Evolutionary conservation across 2,329 filamentous ascomycete genomes (phyloP), one percentile per base, ranked within the genome.

Genomic region (Sclerotinia trifoliorum): DNA sequence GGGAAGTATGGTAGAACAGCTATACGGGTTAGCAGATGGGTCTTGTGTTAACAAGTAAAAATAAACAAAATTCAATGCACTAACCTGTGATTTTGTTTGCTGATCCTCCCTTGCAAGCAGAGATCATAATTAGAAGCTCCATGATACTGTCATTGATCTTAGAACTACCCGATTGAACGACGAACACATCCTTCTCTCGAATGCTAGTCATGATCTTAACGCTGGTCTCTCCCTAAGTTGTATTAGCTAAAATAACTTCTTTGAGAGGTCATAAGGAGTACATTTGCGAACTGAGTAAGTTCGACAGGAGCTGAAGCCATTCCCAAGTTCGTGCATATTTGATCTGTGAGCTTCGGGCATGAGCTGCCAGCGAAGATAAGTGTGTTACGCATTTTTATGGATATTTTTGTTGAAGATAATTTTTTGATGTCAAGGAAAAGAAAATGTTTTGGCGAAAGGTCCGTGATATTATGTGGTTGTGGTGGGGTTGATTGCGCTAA

Each of bases 81-180:
- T 74, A 84, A 97, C 94, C 94, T 75, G 94, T 98, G 78, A 98
- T 91, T 77, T 95, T 96, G 83, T 94, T 97, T 71, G 95, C 92
- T 66, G 95, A 98, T 73, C 94, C 95, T 77, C 95, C 94, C 81
- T 97, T 98, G 86, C 95, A 99, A 74, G 95, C 95, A 73, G 92
- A 95, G 76, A 98, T 97, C 92, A 99, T 96, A 80, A 99, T 98
- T 78, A 99, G 86, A 78, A 99, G 86, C 84, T 99, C 95, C 93
- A 99, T 97, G 78, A 99, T 93, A 77, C 93, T 96, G 82, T 99
- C 95, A 80, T 99, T 99, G 85, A 97, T 97, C 81, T 91, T 93
- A 78, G 88, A 86, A 81, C 95, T 97, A 73, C 95, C 95, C 71
- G 94, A 98, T 83, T 99, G 95, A 70, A 99, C 91, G 78, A 99